These are phyloP conservation scores for Starmerella ratchasimensis DNA, from an alignment of 805 yeast genomes.

Conservation along the genomic window DNA sequence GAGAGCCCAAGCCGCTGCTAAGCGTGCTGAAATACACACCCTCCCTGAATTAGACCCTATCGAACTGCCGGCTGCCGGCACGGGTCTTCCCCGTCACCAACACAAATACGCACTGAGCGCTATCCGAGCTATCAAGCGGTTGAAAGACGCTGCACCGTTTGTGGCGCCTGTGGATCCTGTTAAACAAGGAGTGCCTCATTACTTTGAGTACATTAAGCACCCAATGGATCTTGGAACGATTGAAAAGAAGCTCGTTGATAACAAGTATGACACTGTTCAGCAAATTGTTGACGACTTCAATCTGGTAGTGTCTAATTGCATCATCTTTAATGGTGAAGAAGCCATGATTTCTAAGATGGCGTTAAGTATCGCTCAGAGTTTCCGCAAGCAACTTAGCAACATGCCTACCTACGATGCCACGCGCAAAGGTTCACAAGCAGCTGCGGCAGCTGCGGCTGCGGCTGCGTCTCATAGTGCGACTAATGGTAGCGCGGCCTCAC, in stretches of 20 bases:
- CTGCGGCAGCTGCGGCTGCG: constrained; percentile 27
- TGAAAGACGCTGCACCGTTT: constrained; percentile 88
- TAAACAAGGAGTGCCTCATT: constrained; percentile 79
- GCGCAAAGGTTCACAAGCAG: constrained; percentile 23
- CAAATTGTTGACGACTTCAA: constrained; percentile 67
- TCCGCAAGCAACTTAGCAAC: constrained; percentile 82
- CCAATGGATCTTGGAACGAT: constrained; percentile 94
- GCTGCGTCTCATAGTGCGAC: too few species aligned
- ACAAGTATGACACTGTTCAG: constrained; percentile 59
- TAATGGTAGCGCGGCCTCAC: constrained; percentile 1
- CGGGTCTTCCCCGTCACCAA: constrained; percentile 46
- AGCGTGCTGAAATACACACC: constrained; percentile 13
- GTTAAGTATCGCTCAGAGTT: constrained; percentile 74
- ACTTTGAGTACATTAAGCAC: constrained; percentile 63
- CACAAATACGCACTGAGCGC: constrained; percentile 63
- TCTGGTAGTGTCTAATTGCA: constrained; percentile 72
- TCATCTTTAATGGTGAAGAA: constrained; percentile 69
- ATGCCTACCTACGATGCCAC: constrained; percentile 52
- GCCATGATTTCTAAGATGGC: constrained; percentile 86
- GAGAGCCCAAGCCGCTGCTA: constrained; percentile 19
- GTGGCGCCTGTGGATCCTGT: constrained; percentile 79
- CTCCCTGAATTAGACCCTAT: constrained; percentile 22
- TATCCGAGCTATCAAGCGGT: constrained; percentile 71
- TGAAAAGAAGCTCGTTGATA: constrained; percentile 57
- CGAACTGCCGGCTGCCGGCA: constrained; percentile 16